Evolutionary conservation across 176 grass and related monocot species (phyloP), one percentile per base, ranked within the genome.

Genomic region (Juncus effusus): DNA sequence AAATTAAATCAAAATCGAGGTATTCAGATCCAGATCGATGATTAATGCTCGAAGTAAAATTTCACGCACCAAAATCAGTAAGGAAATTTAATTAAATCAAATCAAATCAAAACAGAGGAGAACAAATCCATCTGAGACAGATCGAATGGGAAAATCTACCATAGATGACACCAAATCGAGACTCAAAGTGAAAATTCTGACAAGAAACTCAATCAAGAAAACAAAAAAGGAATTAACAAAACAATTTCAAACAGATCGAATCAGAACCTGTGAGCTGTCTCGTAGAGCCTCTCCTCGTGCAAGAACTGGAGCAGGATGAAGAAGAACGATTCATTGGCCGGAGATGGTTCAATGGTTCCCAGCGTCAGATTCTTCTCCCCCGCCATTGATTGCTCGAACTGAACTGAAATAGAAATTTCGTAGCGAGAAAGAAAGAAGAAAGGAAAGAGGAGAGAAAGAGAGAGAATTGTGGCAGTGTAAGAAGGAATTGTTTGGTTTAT

Each of bases 241-340:
- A 11, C 6, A 6, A 7, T 10, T 39, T 7, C 7, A 62, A 38
- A 10, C 19, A 51, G 9, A 47, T 19, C 39, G 10, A 66, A 13
- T 45, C 3, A 5, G 6, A 56, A 73, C 69, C 69, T 73, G 28
- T 73, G 69, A 60, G 54, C 52, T 12, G 69, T 42, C 39, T 73
- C 69, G 52, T 42, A 36, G 38, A 56, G n/a, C 13, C 10, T 14
- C 38, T 16, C 16, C 52, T 42, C 54, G 11, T 60, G 19, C 35
- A 73, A 60, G 19, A 28, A 45, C 54, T 47, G 38, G 19, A 60
- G 54, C n/a, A 73, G 13, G 5, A 60, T 4, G 19, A 35, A 60
- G 3, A 15, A 6, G 1, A 41, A 12, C 4, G 53, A 16, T 38
- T 40, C 37, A 3, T 44, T 2, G 6, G 52, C 1, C 10, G 7